A percentile compares a stretch with the other conserved stretches of the same genome.
Conservation (phyloP, 805 yeast genomes). For the Candida orba region DNA sequence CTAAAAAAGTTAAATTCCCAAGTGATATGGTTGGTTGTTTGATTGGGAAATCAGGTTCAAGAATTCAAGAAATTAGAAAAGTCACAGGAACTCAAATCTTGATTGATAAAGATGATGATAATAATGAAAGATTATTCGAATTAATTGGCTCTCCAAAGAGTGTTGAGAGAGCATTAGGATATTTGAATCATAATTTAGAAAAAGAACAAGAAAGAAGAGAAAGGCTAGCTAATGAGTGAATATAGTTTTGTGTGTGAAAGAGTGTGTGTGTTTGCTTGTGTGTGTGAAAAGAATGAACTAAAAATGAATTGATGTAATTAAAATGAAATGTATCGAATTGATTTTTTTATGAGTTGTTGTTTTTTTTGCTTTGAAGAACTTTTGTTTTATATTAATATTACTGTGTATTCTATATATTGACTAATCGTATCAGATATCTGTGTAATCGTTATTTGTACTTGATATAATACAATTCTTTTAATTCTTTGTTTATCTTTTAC, state of each 20-base stretch:
- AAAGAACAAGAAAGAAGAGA: conserved; percentile 49
- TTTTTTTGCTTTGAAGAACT: too few relatives aligned
- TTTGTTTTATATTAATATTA: too few relatives aligned
- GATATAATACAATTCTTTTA: too few relatives aligned
- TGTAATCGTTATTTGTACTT: too few relatives aligned
- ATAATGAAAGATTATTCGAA: conserved; percentile 62
- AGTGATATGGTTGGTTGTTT: conserved; percentile 83
- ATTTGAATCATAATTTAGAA: conserved; percentile 50
- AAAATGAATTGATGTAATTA: too few relatives aligned
- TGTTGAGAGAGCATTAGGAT: conserved; percentile 52
- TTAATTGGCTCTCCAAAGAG: conserved; percentile 47
- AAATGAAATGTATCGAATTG: too few relatives aligned
- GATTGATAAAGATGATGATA: conserved; percentile 60
- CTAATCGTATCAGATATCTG: too few relatives aligned
- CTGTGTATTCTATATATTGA: too few relatives aligned
- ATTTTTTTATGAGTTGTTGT: background rate
- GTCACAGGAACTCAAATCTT: conserved; percentile 72
- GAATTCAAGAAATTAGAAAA: conserved; percentile 81
- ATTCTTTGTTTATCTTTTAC: conserved; percentile 9
- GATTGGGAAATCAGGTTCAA: conserved; percentile 78
- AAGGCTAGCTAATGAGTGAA: conserved; percentile 16
- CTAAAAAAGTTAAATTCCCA: conserved; percentile 53
- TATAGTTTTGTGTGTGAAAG: too few relatives aligned
- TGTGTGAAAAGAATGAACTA: background rate
- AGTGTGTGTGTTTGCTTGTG: background rate